phyloP scores from a whole-genome alignment of 176 grass and related monocot genomes.

The Aegilops speltoides region DNA sequence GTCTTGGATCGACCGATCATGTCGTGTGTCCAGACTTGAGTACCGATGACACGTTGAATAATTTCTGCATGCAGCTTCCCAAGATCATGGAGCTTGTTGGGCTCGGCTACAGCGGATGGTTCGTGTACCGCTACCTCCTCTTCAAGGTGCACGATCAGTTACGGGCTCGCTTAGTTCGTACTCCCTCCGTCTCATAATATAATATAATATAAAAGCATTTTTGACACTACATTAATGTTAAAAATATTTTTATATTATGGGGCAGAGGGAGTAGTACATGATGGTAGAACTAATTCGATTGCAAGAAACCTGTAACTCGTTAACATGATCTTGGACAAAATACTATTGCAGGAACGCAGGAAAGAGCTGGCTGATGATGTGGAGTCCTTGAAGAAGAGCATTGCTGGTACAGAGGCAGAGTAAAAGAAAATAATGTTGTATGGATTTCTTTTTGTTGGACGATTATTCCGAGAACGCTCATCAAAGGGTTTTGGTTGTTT shows the following conservation, averaged over 20 bases:
- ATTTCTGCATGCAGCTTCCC: slow-evolving; percentile 70
- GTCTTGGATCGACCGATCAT: too few species aligned
- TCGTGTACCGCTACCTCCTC: slow-evolving; percentile 93
- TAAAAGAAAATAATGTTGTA: slow-evolving; percentile 10
- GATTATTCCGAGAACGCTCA: too few species aligned
- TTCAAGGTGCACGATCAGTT: slow-evolving; percentile 67
- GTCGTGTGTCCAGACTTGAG: not conserved
- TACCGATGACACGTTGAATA: not conserved
- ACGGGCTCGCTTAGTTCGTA: not conserved
- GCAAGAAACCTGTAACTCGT: not conserved
- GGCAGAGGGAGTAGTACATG: not conserved
- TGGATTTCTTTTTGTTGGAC: not conserved
- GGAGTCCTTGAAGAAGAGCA: slow-evolving; percentile 77
- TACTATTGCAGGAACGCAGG: slow-evolving; percentile 62
- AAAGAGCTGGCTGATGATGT: slow-evolving; percentile 69
- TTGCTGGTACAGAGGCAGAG: slow-evolving; percentile 57
- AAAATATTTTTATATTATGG: too few species aligned
- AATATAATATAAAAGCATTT: too few species aligned
- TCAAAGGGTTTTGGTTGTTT: too few species aligned
- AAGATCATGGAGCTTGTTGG: slow-evolving; percentile 92
- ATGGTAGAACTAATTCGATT: not conserved
- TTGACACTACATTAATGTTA: too few species aligned
- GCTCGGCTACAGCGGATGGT: slow-evolving; percentile 90
- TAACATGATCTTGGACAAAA: not conserved
- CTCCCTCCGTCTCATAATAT: too few species aligned